A percentile compares a stretch with the other conserved stretches of the same genome.
Evolutionary conservation across 1,284 basidiomycete genomes (phyloP).

Genomic region (Inonotus hispidus): DNA sequence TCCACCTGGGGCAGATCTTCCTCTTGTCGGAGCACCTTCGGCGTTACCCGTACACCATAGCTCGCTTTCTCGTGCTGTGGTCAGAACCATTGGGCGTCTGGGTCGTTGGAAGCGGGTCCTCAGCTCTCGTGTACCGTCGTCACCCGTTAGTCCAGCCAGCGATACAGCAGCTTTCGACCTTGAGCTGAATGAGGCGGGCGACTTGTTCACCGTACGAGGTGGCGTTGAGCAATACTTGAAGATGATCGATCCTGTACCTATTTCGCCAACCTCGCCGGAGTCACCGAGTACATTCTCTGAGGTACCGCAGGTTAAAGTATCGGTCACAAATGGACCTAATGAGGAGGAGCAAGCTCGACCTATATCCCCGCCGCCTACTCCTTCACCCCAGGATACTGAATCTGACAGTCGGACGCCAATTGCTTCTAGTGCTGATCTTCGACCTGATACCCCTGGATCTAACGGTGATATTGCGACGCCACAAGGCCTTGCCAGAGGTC

Average conservation of each 20-base stretch:
- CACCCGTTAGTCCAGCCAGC: constrained; percentile 40
- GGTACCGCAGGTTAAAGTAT: constrained; percentile 8
- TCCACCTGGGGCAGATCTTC: constrained; percentile 26
- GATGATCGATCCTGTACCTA: constrained; percentile 41
- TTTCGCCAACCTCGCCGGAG: constrained; percentile 14
- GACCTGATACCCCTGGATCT: constrained; percentile 7
- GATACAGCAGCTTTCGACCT: constrained; percentile 66
- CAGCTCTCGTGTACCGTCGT: constrained; percentile 44
- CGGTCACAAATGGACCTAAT: constrained; percentile 7
- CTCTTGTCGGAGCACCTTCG: constrained; percentile 36
- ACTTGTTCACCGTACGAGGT: constrained; percentile 53
- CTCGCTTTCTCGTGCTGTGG: constrained; percentile 68
- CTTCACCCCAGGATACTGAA: constrained; percentile 12
- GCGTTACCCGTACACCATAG: constrained; percentile 54
- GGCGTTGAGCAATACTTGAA: constrained; percentile 64
- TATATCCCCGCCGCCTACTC: constrained; percentile 6
- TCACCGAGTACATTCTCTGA: background rate
- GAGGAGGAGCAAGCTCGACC: background rate
- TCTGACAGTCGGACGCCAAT: constrained; percentile 22
- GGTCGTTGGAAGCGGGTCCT: constrained; percentile 79
- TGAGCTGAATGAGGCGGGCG: constrained; percentile 50
- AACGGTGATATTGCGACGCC: constrained; percentile 4
- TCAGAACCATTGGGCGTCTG: constrained; percentile 74
- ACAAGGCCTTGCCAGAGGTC: constrained; percentile 17
- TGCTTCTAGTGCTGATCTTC: constrained; percentile 6